Conservation (phyloP, 257 asterid genomes). For the Ophiorrhiza pumila region DNA sequence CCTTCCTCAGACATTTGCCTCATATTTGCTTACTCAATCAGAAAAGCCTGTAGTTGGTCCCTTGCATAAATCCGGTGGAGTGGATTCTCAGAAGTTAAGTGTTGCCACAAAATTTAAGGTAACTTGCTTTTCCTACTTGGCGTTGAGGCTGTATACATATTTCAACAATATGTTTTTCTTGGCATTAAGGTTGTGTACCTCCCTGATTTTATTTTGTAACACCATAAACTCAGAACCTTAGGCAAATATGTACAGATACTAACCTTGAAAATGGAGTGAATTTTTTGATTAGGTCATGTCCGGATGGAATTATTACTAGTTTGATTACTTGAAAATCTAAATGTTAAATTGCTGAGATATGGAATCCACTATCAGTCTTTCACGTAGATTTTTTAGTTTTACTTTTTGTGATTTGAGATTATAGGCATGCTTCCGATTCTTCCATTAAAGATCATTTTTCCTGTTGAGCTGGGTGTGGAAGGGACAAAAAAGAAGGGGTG, state of each 20-base stretch:
- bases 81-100: conserved; percentile 92
- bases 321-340: background rate
- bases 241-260: background rate
- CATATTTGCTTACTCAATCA: conserved; percentile 77
- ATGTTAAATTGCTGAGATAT: background rate
- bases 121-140: conserved; percentile 5
- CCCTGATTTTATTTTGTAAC: background rate
- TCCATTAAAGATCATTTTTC: background rate
- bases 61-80: conserved; percentile 85
- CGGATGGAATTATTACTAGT: no score
- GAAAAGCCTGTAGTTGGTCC: conserved; percentile 89
- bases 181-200: background rate
- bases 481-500: no score
- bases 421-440: background rate
- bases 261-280: no score
- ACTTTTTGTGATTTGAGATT: background rate
- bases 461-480: background rate
- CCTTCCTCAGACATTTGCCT: conserved; percentile 92
- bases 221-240: background rate
- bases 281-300: no score
- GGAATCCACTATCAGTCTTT: background rate
- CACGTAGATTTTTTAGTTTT: background rate
- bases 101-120: conserved; percentile 96
- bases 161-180: background rate
- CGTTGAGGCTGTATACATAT: background rate